Evolutionary conservation across 2,329 filamentous ascomycete genomes (phyloP).

Genomic region (Aspergillus hiratsukae): DNA sequence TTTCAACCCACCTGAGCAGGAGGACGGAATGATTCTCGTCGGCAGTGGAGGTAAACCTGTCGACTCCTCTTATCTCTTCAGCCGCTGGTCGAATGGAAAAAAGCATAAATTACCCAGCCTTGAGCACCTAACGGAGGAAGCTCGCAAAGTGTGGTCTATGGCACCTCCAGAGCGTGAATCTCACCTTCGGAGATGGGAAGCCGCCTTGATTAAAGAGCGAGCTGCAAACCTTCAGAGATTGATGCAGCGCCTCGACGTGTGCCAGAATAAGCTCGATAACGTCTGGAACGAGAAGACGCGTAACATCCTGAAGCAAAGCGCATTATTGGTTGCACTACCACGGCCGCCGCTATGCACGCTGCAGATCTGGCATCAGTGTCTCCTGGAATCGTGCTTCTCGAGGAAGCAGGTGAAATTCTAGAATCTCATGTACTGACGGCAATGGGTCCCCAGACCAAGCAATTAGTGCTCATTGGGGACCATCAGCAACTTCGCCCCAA

Average conservation of each 20-base stretch:
- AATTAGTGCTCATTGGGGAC: conserved; percentile 67
- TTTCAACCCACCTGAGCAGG: conserved; percentile 47
- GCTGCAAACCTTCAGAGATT: conserved; percentile 22
- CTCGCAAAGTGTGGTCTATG: conserved; percentile 51
- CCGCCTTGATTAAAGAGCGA: conserved; percentile 48
- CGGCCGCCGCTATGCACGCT: conserved; percentile 60
- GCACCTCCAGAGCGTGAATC: conserved; percentile 30
- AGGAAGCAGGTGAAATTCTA: conserved; percentile 70
- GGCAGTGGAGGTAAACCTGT: conserved; percentile 45
- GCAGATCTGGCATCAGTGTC: conserved; percentile 50
- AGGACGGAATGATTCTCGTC: conserved; percentile 46
- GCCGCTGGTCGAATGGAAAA: conserved; percentile 49
- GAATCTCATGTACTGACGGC: conserved; percentile 64
- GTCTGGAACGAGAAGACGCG: conserved; percentile 11
- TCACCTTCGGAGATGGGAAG: conserved; percentile 42
- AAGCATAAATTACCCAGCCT: conserved; percentile 43
- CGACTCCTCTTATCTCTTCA: conserved; percentile 47
- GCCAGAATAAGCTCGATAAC: conserved; percentile 6
- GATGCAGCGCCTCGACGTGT: conserved; percentile 12
- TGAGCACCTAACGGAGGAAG: conserved; percentile 21
- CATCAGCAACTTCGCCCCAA: conserved; percentile 70
- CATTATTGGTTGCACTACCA: conserved; percentile 69
- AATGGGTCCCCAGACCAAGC: conserved; percentile 51
- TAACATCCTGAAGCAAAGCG: conserved; percentile 49
- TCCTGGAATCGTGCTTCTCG: conserved; percentile 61